Percentiles rank a stretch among this genome's conserved stretches.
phyloP scores from a whole-genome alignment of 2,329 filamentous ascomycete species.

The Fusarium sp. region DNA sequence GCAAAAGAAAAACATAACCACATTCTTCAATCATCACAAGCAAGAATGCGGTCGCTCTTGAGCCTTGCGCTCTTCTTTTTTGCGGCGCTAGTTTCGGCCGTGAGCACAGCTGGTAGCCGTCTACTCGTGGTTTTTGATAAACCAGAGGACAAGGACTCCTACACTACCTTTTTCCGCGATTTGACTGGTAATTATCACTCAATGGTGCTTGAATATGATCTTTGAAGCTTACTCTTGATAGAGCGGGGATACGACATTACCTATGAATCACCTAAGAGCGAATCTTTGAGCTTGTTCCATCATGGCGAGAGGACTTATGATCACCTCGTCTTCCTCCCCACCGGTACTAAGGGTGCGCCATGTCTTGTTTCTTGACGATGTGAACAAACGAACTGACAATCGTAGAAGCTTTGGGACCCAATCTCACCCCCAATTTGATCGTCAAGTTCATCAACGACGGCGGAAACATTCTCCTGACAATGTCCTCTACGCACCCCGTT shows the following conservation, averaged over 20 bases:
- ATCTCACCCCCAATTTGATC: slow-evolving; percentile 85
- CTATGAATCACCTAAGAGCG: slow-evolving; percentile 86
- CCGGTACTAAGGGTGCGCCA: slow-evolving; percentile 85
- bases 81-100: slow-evolving; percentile 76
- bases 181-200: slow-evolving; percentile 68
- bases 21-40: slow-evolving; percentile 1
- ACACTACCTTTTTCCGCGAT: slow-evolving; percentile 84
- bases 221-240: slow-evolving; percentile 56
- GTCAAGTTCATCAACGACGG: slow-evolving; percentile 92
- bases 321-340: slow-evolving; percentile 89
- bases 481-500: slow-evolving; percentile 78
- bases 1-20: slow-evolving; percentile 19
- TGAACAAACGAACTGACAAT: slow-evolving; percentile 32
- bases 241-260: slow-evolving; percentile 85
- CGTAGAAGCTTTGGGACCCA: slow-evolving; percentile 81
- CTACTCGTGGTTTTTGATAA: slow-evolving; percentile 91
- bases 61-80: slow-evolving; percentile 77
- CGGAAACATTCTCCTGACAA: slow-evolving; percentile 89
- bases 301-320: slow-evolving; percentile 91
- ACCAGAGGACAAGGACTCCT: slow-evolving; percentile 81
- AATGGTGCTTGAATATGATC: neutral
- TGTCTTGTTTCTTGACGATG: slow-evolving; percentile 1
- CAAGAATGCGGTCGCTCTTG: slow-evolving; percentile 78
- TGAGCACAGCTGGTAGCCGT: slow-evolving; percentile 83
- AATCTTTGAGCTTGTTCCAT: slow-evolving; percentile 81